Conservation (phyloP, 257 asterid species). For the Salvia miltiorrhiza region DNA sequence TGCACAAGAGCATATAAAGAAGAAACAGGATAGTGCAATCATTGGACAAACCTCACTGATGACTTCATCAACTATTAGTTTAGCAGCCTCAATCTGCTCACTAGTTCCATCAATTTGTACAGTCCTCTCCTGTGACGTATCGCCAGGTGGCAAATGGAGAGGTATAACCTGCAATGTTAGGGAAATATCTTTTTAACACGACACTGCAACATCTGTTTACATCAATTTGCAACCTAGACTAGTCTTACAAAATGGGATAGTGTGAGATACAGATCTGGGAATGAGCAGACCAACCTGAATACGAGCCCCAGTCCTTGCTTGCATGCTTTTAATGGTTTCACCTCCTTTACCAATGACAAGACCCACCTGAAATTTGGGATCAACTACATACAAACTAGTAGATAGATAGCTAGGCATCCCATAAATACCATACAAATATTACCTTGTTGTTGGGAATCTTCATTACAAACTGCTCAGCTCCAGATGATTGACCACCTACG, state of each 20-base stretch:
- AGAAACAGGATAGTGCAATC: slow-evolving; percentile 11
- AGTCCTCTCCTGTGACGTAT: slow-evolving; percentile 76
- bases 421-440: neutral
- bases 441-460: slow-evolving; percentile 78
- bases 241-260: neutral
- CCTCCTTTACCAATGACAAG: slow-evolving; percentile 97
- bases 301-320: slow-evolving; percentile 79
- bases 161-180: slow-evolving; percentile 76
- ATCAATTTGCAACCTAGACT: neutral
- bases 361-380: slow-evolving; percentile 56
- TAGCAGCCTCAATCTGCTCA: slow-evolving; percentile 91
- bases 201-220: neutral
- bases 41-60: slow-evolving; percentile 78
- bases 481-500: slow-evolving; percentile 46
- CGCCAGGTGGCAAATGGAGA: slow-evolving; percentile 93
- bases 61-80: slow-evolving; percentile 72
- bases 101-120: slow-evolving; percentile 85
- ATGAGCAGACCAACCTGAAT: slow-evolving; percentile 53
- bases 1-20: neutral
- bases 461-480: slow-evolving; percentile 60
- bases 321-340: slow-evolving; percentile 84
- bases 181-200: neutral
- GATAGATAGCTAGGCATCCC: neutral
- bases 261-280: neutral
- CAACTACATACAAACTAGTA: neutral